Conservation (phyloP, 2,329 filamentous ascomycete species). For the Colletotrichum nymphaeae region DNA sequence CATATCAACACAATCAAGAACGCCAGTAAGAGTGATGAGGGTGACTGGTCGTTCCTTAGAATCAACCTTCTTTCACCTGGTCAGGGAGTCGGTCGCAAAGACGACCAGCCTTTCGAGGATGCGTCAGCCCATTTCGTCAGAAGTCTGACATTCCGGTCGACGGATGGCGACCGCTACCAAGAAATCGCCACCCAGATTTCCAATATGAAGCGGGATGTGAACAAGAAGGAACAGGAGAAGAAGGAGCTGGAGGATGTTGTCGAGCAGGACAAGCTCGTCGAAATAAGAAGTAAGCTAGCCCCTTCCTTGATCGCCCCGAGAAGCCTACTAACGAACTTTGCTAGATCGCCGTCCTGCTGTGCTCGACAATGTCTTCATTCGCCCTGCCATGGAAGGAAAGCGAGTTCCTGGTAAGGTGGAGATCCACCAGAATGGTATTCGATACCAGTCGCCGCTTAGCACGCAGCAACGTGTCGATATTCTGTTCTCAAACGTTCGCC, state of each 20-base stretch:
- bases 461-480: constrained; percentile 89
- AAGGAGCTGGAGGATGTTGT: constrained; percentile 99
- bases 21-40: constrained; percentile 96
- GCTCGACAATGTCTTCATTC: constrained; percentile 94
- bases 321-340: not conserved
- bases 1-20: constrained; percentile 99
- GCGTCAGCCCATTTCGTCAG: constrained; percentile 94
- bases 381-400: constrained; percentile 95
- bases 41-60: constrained; percentile 91
- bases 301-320: not conserved
- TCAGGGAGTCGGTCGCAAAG: constrained; percentile 95
- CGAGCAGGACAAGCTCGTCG: constrained; percentile 96
- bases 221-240: constrained; percentile 96
- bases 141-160: constrained; percentile 93
- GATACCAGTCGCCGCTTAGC: constrained; percentile 86
- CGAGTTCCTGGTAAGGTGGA: constrained; percentile 95
- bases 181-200: constrained; percentile 94
- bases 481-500: constrained; percentile 97
- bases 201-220: constrained; percentile 92
- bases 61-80: constrained; percentile 98
- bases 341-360: constrained; percentile 90
- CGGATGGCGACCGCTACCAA: constrained; percentile 87
- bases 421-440: constrained; percentile 98
- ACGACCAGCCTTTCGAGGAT: constrained; percentile 98
- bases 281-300: constrained; percentile 82